Evolutionary conservation across 2,329 filamentous ascomycete species (phyloP).

Genomic region (Coniella vitis): DNA sequence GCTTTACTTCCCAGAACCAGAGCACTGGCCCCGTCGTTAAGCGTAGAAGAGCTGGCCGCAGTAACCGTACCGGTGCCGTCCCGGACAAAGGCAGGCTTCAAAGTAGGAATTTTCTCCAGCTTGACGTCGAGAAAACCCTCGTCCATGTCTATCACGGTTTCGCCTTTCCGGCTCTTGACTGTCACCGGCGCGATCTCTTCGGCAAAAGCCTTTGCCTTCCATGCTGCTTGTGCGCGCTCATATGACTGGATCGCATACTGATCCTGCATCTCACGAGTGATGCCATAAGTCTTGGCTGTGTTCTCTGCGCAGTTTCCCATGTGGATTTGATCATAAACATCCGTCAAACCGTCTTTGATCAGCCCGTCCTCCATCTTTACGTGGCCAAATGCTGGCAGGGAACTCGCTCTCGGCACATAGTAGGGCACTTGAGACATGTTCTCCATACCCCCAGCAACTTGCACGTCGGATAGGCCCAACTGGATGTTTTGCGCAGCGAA

Average conservation of each 20-base stretch:
- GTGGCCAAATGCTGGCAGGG: slow-evolving; percentile 79
- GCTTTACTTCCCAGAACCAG: slow-evolving; percentile 77
- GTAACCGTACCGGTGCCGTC: slow-evolving; percentile 87
- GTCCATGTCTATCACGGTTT: slow-evolving; percentile 70
- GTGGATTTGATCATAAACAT: slow-evolving; percentile 94
- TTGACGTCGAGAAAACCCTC: slow-evolving; percentile 87
- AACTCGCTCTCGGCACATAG: slow-evolving; percentile 76
- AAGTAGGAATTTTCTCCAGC: slow-evolving; percentile 72
- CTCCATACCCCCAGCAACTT: slow-evolving; percentile 95
- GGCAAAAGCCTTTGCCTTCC: slow-evolving; percentile 73
- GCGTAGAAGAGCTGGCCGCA: slow-evolving; percentile 85
- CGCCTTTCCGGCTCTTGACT: slow-evolving; percentile 76
- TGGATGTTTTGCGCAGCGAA: slow-evolving; percentile 93
- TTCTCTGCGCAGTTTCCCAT: slow-evolving; percentile 98
- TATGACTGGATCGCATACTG: slow-evolving; percentile 86
- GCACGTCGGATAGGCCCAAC: slow-evolving; percentile 78
- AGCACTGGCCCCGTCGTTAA: slow-evolving; percentile 92
- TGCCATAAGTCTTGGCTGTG: slow-evolving; percentile 78
- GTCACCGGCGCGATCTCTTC: slow-evolving; percentile 89
- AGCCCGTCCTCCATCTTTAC: slow-evolving; percentile 84
- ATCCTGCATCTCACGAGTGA: slow-evolving; percentile 83
- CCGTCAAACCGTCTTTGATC: slow-evolving; percentile 90
- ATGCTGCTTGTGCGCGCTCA: slow-evolving; percentile 81
- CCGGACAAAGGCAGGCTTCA: slow-evolving; percentile 87
- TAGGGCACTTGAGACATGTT: slow-evolving; percentile 94